These are phyloP conservation scores for Fusarium musae DNA, from an alignment of 2,329 filamentous ascomycete genomes.

Conservation along the genomic window DNA sequence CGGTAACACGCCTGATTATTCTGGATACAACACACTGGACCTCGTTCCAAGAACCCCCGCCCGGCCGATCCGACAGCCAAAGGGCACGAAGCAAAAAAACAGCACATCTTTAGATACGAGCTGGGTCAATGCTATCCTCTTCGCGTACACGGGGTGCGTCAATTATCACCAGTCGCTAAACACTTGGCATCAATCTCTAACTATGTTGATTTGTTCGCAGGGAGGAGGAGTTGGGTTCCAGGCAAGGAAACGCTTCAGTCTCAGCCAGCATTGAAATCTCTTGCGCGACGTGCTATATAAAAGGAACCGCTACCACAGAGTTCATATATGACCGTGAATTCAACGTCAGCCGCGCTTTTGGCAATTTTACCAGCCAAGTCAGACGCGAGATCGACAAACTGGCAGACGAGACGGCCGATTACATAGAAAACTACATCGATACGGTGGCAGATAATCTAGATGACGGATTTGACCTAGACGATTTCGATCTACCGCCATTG, in stretches of 20 bases:
- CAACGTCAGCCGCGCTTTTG: not conserved
- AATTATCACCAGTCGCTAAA: rapidly evolving
- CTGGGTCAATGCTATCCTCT: not conserved
- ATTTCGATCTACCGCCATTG: not conserved
- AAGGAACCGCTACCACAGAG: not conserved
- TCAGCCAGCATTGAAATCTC: not conserved
- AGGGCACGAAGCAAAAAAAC: not conserved
- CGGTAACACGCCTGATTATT: rapidly evolving
- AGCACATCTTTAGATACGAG: not conserved
- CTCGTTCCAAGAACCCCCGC: not conserved
- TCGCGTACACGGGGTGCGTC: not conserved
- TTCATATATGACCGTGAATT: not conserved
- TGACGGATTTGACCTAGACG: not conserved
- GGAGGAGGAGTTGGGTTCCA: not conserved
- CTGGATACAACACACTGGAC: rapidly evolving
- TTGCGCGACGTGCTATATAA: not conserved
- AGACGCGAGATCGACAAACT: not conserved
- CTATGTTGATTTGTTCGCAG: not conserved
- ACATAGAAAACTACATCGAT: not conserved
- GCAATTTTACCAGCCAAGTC: not conserved
- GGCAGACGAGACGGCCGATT: not conserved
- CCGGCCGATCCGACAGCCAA: not conserved
- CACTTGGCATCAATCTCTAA: rapidly evolving
- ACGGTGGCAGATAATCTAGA: not conserved
- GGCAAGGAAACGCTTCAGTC: not conserved